These are phyloP conservation scores for Pharus latifolius DNA, from an alignment of 176 grass and related monocot genomes.

Conservation along the genomic window DNA sequence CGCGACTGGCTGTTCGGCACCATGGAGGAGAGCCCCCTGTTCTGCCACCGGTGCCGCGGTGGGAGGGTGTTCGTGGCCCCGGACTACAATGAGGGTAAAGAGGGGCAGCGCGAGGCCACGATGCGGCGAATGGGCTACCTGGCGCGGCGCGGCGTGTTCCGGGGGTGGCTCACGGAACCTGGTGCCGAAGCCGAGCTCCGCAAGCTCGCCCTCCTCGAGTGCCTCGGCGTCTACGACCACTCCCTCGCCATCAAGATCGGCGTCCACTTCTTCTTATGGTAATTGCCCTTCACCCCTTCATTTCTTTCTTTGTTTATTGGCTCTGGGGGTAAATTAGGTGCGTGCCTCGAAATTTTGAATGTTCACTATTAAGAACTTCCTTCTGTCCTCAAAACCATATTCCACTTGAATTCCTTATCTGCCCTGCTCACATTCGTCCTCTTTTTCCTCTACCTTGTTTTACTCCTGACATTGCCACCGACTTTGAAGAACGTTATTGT, in stretches of 20 bases:
- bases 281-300: neutral
- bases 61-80: slow-evolving; percentile 49
- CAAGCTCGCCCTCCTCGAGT: slow-evolving; percentile 50
- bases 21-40: slow-evolving; percentile 71
- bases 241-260: slow-evolving; percentile 68
- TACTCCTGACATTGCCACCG: too few relatives aligned
- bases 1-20: slow-evolving; percentile 61
- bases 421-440: too few relatives aligned
- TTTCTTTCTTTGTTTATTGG: neutral
- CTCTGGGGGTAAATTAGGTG: too few relatives aligned
- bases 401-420: too few relatives aligned
- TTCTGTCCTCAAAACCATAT: too few relatives aligned
- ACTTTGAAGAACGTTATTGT: too few relatives aligned
- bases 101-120: slow-evolving; percentile 54
- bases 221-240: slow-evolving; percentile 63
- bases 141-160: slow-evolving; percentile 44
- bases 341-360: neutral
- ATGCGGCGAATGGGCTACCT: slow-evolving; percentile 59
- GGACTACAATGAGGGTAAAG: slow-evolving; percentile 61
- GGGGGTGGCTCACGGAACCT: slow-evolving; percentile 50
- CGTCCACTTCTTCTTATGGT: slow-evolving; percentile 88
- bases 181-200: slow-evolving; percentile 32
- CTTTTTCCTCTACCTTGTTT: too few relatives aligned
- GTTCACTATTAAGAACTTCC: too few relatives aligned
- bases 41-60: slow-evolving; percentile 25